Base-by-base conservation (phyloP, 1,284 basidiomycete genomes). In the Erythrobasidium hasegawianum region DNA sequence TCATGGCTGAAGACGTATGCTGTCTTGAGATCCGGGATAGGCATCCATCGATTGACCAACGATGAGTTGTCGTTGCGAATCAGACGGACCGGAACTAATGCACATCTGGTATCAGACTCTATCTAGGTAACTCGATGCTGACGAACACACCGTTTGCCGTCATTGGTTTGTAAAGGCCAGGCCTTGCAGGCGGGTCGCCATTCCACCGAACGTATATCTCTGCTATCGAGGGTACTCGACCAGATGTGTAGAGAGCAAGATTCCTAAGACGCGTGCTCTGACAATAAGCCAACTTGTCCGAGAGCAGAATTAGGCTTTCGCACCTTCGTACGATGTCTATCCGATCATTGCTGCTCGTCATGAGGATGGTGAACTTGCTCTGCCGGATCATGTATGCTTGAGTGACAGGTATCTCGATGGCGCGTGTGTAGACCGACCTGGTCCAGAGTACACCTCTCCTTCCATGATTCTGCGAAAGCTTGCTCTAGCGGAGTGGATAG, bases 191-290 rank as follows among this genome's bases (percentile, higher is more conserved):
- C 8, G 43, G 43, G 22, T 47, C 43, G 43, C 43, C 43, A 47
- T 18, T n/a, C 43, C 43, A 47, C n/a, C 43, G 43, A 47, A 47
- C 16, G 43, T 47, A 47, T 7, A 47, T 47, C 22, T 47, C 43
- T 18, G 43, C 16, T 18, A 47, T n/a, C 22, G 43, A 47, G 22
- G 43, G 43, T 8, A 47, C 43, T 18, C n/a, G n/a, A 18, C 43
- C 43, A 7, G 43, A 47, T 47, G 43, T 24, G 43, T 47, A 47
- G n/a, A 47, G 43, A 4, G 43, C 43, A 18, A 47, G 43, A 47
- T 18, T 47, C 22, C 43, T 47, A n/a, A n/a, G n/a, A n/a, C n/a
- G n/a, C n/a, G n/a, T n/a, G n/a, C n/a, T n/a, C n/a, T n/a, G n/a
- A n/a, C n/a, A n/a, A n/a, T n/a, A n/a, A n/a, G n/a, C n/a, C n/a